Conservation (phyloP, 2,329 filamentous ascomycete genomes). For the Xylaria hypoxylon region DNA sequence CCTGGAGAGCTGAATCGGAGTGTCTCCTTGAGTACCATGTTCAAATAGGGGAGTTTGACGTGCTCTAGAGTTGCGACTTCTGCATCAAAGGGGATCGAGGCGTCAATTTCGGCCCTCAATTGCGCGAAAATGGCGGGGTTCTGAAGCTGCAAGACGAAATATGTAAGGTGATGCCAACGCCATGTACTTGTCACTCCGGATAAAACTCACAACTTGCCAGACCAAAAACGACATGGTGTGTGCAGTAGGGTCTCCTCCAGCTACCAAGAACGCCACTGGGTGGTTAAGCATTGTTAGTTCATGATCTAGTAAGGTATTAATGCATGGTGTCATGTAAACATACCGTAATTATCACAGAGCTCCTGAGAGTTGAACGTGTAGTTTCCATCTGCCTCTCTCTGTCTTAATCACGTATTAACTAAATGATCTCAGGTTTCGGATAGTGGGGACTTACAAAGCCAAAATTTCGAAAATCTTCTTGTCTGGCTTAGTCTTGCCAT, state of each 20-base stretch:
- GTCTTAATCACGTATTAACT: slow-evolving; percentile 21
- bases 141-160: slow-evolving; percentile 13
- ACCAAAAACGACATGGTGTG: slow-evolving; percentile 38
- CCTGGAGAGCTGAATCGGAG: slow-evolving; percentile 34
- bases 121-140: slow-evolving; percentile 28
- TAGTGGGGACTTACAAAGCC: slow-evolving; percentile 24
- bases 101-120: slow-evolving; percentile 32
- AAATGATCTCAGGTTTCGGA: not conserved
- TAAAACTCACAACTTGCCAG: slow-evolving; percentile 33
- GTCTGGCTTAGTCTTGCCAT: slow-evolving; percentile 26
- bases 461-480: slow-evolving; percentile 38
- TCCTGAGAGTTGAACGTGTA: slow-evolving; percentile 37
- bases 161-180: not conserved
- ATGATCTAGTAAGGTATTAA: not conserved
- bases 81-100: slow-evolving; percentile 30
- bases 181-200: not conserved
- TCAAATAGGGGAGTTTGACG: slow-evolving; percentile 33
- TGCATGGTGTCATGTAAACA: not conserved
- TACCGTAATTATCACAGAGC: slow-evolving; percentile 37
- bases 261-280: slow-evolving; percentile 35
- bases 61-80: slow-evolving; percentile 32
- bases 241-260: slow-evolving; percentile 35
- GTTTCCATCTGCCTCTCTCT: slow-evolving; percentile 34
- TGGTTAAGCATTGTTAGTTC: slow-evolving; percentile 3
- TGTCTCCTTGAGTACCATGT: slow-evolving; percentile 36